These are phyloP conservation scores for Rhododendron ferrugineum DNA, from an alignment of 148 eudicot genomes.

Conservation along the genomic window DNA sequence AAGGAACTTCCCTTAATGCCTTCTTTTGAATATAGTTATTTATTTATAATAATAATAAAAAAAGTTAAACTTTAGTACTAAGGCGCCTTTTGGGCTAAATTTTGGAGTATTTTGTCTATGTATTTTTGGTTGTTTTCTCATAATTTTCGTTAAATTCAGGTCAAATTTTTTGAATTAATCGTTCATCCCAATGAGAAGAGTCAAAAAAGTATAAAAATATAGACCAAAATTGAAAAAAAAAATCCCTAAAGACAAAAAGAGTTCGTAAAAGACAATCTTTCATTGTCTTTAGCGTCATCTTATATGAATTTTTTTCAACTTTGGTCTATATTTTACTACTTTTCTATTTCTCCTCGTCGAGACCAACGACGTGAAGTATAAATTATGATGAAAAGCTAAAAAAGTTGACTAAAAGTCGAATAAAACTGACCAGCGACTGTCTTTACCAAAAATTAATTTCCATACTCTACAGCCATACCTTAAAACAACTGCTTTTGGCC, in stretches of 20 bases:
- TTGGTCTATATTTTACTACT: no score
- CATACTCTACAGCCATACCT: background rate
- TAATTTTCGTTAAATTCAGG: background rate
- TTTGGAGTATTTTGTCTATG: background rate
- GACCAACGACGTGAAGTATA: no score
- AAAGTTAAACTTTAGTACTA: background rate
- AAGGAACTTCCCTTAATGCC: background rate
- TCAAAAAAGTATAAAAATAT: no score
- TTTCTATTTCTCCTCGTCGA: no score
- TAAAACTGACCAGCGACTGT: background rate
- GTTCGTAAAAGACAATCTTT: background rate
- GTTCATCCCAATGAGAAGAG: background rate
- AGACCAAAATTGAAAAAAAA: no score
- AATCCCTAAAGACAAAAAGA: no score
- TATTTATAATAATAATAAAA: no score
- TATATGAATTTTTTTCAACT: no score
- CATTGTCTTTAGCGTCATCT: background rate
- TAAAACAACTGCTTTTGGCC: background rate
- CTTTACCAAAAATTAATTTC: background rate
- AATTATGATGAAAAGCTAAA: background rate
- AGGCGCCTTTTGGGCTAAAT: background rate
- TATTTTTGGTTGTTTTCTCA: background rate
- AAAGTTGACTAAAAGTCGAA: background rate
- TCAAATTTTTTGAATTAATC: background rate
- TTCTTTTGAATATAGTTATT: background rate